Evolutionary conservation across 805 yeast species (phyloP).

Genomic region (Candida awuae): DNA sequence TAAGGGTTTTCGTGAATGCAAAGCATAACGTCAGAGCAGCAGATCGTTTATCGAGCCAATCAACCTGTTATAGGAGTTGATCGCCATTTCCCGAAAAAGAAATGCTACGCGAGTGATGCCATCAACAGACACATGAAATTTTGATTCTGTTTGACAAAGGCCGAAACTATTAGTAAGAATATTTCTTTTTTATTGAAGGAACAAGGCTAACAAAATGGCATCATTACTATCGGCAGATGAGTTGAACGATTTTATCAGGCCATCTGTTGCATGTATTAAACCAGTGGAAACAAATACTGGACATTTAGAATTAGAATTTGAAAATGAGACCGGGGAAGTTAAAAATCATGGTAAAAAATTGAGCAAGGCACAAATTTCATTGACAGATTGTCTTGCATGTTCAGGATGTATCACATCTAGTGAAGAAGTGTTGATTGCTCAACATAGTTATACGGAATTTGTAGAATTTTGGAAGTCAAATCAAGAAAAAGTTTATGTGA

Average conservation of each 20-base stretch:
- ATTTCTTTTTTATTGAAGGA: background rate
- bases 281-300: conserved; percentile 47
- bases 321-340: conserved; percentile 44
- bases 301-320: conserved; percentile 37
- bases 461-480: conserved; percentile 43
- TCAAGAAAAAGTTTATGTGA: conserved; percentile 45
- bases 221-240: conserved; percentile 84
- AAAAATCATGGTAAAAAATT: conserved; percentile 42
- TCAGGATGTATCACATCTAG: conserved; percentile 96
- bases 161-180: no score
- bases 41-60: no score
- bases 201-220: conserved; percentile 47
- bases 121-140: no score
- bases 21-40: no score
- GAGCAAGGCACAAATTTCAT: conserved; percentile 76
- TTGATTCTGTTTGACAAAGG: no score
- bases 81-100: no score
- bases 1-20: no score
- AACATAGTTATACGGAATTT: conserved; percentile 81
- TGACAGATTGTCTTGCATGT: conserved; percentile 93
- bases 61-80: no score
- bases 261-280: conserved; percentile 91
- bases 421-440: conserved; percentile 87
- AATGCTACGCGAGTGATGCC: no score
- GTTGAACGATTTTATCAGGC: conserved; percentile 87